Conservation (phyloP, 306 rosid genomes). For the Dalbergia oliveri region DNA sequence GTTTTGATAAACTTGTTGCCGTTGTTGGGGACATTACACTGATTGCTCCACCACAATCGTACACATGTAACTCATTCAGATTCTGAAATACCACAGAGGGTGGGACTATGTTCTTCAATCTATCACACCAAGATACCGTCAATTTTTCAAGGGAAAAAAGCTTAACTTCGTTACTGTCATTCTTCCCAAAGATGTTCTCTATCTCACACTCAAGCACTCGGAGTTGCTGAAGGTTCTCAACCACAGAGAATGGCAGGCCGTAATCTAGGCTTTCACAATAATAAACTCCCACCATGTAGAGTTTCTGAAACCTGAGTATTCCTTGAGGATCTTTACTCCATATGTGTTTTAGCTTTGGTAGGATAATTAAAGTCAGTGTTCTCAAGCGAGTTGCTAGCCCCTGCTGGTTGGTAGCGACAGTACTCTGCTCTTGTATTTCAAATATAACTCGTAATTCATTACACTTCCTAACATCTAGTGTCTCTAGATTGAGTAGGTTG, state of each 20-base stretch:
- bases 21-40: slow-evolving; percentile 3
- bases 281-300: neutral
- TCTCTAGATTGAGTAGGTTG: neutral
- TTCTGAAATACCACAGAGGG: neutral
- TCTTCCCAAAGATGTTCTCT: too few species aligned
- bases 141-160: too few species aligned
- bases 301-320: neutral
- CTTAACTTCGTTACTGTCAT: too few species aligned
- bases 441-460: neutral
- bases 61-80: neutral
- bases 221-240: neutral
- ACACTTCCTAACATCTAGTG: neutral
- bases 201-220: neutral
- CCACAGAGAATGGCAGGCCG: neutral
- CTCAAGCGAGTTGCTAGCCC: neutral
- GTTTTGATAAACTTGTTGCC: neutral
- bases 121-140: neutral
- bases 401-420: neutral
- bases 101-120: too few species aligned
- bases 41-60: neutral
- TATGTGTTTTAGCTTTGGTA: slow-evolving; percentile 29
- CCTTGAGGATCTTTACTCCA: slow-evolving; percentile 17
- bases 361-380: neutral
- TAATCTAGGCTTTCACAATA: neutral
- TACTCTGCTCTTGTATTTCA: neutral